A percentile compares a stretch with the other conserved stretches of the same genome.
Conservation (phyloP, 139 green algal species). For the Edaphochlamys debaryana region DNA sequence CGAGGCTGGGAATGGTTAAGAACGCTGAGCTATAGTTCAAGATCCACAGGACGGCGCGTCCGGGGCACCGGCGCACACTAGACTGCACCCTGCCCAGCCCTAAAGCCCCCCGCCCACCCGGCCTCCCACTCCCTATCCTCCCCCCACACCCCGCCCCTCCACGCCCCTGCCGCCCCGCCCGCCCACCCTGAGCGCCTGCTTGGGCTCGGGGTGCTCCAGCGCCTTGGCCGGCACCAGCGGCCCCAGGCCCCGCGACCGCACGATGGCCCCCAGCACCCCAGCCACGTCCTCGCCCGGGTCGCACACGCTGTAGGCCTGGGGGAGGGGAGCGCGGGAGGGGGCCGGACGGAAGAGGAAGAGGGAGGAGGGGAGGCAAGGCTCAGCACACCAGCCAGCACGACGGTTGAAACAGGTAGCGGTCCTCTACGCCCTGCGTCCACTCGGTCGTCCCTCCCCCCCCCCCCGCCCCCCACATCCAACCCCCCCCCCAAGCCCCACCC, state of each 20-base stretch:
- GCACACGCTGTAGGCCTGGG: constrained; percentile 77
- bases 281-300: constrained; percentile 63
- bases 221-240: constrained; percentile 47
- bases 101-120: too few relatives aligned
- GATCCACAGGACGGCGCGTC: too few relatives aligned
- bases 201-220: constrained; percentile 67
- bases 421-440: too few relatives aligned
- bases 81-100: too few relatives aligned
- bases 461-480: too few relatives aligned
- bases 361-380: neutral
- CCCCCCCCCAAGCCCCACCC: neutral
- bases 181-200: constrained; percentile 63
- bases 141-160: neutral
- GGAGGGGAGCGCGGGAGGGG: neutral
- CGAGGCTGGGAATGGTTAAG: too few relatives aligned
- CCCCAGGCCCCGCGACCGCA: constrained; percentile 72
- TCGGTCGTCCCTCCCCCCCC: too few relatives aligned
- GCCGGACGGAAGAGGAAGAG: neutral
- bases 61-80: too few relatives aligned
- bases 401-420: too few relatives aligned
- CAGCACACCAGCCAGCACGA: too few relatives aligned
- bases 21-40: too few relatives aligned
- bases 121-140: too few relatives aligned
- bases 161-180: neutral
- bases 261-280: constrained; percentile 72